phyloP scores from a whole-genome alignment of 768 basidiomycete species.

The Macrolepiota fuliginosa region DNA sequence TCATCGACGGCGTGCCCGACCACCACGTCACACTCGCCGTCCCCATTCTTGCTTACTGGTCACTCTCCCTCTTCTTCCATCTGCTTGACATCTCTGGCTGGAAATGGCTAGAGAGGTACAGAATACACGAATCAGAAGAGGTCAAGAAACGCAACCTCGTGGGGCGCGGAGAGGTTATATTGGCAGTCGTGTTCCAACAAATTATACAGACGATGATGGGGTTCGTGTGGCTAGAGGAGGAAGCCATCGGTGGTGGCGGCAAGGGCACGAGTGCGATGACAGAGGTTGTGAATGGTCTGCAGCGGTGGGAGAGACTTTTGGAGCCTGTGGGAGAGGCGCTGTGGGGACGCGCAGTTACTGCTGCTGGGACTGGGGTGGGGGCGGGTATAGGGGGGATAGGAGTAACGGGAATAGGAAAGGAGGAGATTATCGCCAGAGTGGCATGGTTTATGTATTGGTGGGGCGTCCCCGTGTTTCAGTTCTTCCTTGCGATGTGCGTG shows the following conservation, averaged over 20 bases:
- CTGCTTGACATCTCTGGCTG: conserved; percentile 73
- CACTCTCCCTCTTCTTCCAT: conserved; percentile 76
- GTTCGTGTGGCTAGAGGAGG: conserved; percentile 59
- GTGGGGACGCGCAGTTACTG: neutral
- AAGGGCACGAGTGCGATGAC: conserved; percentile 11
- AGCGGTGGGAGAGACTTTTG: conserved; percentile 9
- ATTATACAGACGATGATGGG: conserved; percentile 79
- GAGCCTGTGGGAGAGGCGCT: neutral
- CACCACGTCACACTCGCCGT: conserved; percentile 64
- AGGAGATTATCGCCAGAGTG: conserved; percentile 29
- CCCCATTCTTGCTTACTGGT: conserved; percentile 87
- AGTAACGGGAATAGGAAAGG: neutral
- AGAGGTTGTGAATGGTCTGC: neutral
- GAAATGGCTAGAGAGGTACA: conserved; percentile 77
- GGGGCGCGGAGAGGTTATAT: conserved; percentile 66
- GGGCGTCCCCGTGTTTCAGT: conserved; percentile 73
- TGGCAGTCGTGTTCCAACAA: conserved; percentile 86
- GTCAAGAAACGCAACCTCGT: conserved; percentile 73
- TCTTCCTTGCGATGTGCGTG: conserved; percentile 81
- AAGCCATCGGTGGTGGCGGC: neutral
- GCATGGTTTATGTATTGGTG: conserved; percentile 89
- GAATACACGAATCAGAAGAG: conserved; percentile 87
- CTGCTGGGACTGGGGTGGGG: neutral
- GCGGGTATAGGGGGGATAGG: neutral
- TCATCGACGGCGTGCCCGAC: conserved; percentile 67